Evolutionary conservation across 345 rosid genomes (phyloP), one percentile per base, ranked within the genome.

Genomic region (Rhizophora mangle): DNA sequence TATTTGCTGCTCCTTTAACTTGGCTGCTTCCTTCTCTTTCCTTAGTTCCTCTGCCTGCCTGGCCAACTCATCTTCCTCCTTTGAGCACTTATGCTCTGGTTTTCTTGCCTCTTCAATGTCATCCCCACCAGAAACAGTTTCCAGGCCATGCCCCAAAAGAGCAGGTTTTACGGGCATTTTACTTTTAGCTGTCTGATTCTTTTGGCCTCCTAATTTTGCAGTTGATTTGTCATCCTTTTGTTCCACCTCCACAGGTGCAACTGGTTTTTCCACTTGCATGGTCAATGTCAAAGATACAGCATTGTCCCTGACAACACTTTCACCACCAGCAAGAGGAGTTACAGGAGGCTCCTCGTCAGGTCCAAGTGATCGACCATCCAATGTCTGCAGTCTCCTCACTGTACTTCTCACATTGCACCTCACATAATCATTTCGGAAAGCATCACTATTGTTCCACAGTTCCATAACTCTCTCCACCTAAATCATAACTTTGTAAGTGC

Each of bases 321-420:
- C 74, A 76, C 27, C 68, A 43, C 71, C 20, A 62, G 65, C 29
- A 73, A 76, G 64, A 51, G 85, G 85, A 72, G 87, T 69, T 59
- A 71, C 75, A 59, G 88, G 87, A 24, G 82, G 85, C 62, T 79
- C 86, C 80, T 93, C 98, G 72, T 87, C 84, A 57, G 88, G 94
- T 68, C 98, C 98, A 53, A 87, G 88, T 60, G 94, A 79, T 60
- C 97, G 93, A 51, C 97, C 97, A 72, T 92, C 97, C 46, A 79
- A 67, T 24, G 95, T 93, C 79, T 81, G 85, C 64, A 93, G 66
- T 82, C 96, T 90, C 84, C 86, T 81, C 6, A 81, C 37, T 31
- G 93, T 93, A 70, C 89, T 85, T 68, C 82, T 84, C 6, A 76
- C 51, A 69, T 88, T 93, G 85, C 82, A 76, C 47, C 78, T 87